Conservation (phyloP, 176 grass and related monocot genomes). For the Hordeum vulgare region DNA sequence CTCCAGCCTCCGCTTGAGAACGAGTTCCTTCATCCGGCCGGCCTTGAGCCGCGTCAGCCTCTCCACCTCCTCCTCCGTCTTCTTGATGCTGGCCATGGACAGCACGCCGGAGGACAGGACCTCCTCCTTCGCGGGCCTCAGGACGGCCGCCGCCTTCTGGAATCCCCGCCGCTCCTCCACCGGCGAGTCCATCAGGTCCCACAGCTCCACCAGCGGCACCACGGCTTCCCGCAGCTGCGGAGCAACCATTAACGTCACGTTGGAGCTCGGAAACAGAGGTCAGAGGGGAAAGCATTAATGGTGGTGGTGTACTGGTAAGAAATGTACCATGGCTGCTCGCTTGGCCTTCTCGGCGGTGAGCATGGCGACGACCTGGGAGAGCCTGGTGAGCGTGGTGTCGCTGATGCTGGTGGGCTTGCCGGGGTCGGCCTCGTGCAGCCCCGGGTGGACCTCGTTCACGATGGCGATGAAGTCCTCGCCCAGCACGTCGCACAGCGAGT, state of each 20-base stretch:
- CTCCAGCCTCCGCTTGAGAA: slow-evolving; percentile 51
- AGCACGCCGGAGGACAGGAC: slow-evolving; percentile 29
- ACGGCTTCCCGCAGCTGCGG: slow-evolving; percentile 37
- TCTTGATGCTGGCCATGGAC: slow-evolving; percentile 34
- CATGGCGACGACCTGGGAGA: slow-evolving; percentile 36
- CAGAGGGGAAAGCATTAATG: too few relatives aligned
- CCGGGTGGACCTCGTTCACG: slow-evolving; percentile 56
- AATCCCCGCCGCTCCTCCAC: slow-evolving; percentile 49
- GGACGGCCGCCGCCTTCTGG: slow-evolving; percentile 31
- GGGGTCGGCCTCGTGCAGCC: slow-evolving; percentile 43
- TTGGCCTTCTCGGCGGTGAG: slow-evolving; percentile 45
- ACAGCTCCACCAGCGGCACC: slow-evolving; percentile 41
- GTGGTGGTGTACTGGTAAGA: too few relatives aligned
- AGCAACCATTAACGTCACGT: not conserved
- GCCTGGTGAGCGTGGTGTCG: slow-evolving; percentile 44
- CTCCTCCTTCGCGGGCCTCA: slow-evolving; percentile 9
- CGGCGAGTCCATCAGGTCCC: slow-evolving; percentile 59
- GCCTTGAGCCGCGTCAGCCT: slow-evolving; percentile 54
- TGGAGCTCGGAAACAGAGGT: not conserved
- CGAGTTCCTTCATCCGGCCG: slow-evolving; percentile 58
- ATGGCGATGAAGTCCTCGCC: slow-evolving; percentile 51
- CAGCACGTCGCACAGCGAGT: slow-evolving; percentile 54
- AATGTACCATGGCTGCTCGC: slow-evolving; percentile 26
- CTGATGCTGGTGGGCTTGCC: slow-evolving; percentile 64
- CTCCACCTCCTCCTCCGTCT: slow-evolving; percentile 53